Evolutionary conservation across 1,139 yeast species (phyloP), one percentile per base, ranked within the genome.

Genomic region (Kodamaea suecica): DNA sequence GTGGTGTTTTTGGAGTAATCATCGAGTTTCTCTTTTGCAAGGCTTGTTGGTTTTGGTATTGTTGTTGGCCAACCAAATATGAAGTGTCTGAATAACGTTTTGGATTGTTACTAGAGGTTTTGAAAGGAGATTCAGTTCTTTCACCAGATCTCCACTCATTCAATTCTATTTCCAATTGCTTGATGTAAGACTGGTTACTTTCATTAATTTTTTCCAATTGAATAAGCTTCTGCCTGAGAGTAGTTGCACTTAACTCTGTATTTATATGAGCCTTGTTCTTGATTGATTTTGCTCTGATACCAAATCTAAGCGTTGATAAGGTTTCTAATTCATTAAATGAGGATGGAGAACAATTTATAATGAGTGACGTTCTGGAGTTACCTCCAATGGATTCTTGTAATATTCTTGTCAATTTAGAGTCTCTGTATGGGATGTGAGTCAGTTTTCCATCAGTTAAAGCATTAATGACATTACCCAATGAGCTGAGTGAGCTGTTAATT

Each of bases 331-430:
- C 82, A 50, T 87, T 80, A 24, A 57, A 52, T 1, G 69, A 56
- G 0, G 84, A 73, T 0, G 92, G 86, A 0, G 95, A 84, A 44
- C 95, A 84, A 47, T 82, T 85, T 31, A 88, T 72, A 24, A 88
- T 80, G 34, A 88, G 66, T 1, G 87, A 77, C 0, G 96, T 88
- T 38, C 92, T 66, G 2, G 94, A 80, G 55, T 88, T 87, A 2
- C 96, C 96, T 3, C 95, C 95, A 17, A 88, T 63, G 0, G 95
- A 80, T 49, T 86, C 95, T 55, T 86, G 95, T 28, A 88, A 61
- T 10, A 88, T 79, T 40, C 95, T 68, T 0, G 97, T 87, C 37
- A 88, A 68, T 48, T 84, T 84, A 0, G 95, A 85, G 49, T 86
- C 95, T 41, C 95, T 66, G 49, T 85, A 86, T 0, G 95, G 95